phyloP scores from a whole-genome alignment of 441 rosid species.

The Viola pubescens region DNA sequence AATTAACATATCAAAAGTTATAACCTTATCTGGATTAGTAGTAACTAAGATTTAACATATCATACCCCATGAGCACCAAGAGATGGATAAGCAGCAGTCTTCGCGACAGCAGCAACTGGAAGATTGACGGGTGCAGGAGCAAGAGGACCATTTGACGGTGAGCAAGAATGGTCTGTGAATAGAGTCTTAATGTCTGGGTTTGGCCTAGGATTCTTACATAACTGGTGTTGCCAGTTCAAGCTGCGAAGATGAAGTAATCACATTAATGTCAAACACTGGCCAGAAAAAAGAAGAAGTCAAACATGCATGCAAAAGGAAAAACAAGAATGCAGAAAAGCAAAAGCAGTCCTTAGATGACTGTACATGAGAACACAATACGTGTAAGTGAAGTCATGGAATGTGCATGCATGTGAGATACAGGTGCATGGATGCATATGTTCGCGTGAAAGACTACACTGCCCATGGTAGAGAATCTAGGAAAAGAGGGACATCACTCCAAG shows the following conservation, averaged over 20 bases:
- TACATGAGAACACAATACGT: too few species aligned
- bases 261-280: conserved; percentile 8
- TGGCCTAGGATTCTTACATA: conserved; percentile 80
- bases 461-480: too few species aligned
- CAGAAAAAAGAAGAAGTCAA: conserved; percentile 4
- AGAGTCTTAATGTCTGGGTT: conserved; percentile 87
- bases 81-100: conserved; percentile 60
- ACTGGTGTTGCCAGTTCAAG: conserved; percentile 88
- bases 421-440: too few species aligned
- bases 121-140: conserved; percentile 67
- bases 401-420: too few species aligned
- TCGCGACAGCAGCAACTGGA: conserved; percentile 65
- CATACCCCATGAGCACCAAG: conserved; percentile 81
- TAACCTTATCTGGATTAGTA: conserved; percentile 7
- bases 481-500: too few species aligned
- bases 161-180: conserved; percentile 75
- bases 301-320: conserved; percentile 5
- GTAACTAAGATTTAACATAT: conserved; percentile 14
- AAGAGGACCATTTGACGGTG: conserved; percentile 76
- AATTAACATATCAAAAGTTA: conserved; percentile 4
- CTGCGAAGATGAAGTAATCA: conserved; percentile 35
- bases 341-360: not conserved
- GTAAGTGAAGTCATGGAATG: too few species aligned
- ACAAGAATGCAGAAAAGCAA: not conserved
- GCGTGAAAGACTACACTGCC: too few species aligned